These are phyloP conservation scores for Podaxis mareebaensis DNA, from an alignment of 768 basidiomycete genomes.

Conservation along the genomic window DNA sequence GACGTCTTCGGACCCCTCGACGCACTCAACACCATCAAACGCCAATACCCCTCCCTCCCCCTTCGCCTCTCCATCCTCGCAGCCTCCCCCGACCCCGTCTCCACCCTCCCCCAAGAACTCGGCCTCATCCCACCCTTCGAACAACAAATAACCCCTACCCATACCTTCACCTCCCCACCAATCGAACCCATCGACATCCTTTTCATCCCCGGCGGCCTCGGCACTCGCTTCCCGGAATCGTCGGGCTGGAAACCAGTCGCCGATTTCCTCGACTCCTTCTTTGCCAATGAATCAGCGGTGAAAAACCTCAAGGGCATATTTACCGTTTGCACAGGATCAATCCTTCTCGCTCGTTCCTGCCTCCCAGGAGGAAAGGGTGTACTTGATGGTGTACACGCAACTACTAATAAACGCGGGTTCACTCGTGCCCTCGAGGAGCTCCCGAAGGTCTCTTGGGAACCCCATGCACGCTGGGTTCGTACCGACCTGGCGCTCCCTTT, in stretches of 20 bases:
- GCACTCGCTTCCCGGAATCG: slow-evolving; percentile 25
- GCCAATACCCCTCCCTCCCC: slow-evolving; percentile 22
- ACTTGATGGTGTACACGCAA: slow-evolving; percentile 42
- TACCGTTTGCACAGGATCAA: slow-evolving; percentile 46
- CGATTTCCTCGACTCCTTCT: slow-evolving; percentile 29
- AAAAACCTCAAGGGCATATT: slow-evolving; percentile 23
- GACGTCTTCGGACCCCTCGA: slow-evolving; percentile 38
- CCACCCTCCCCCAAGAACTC: slow-evolving; percentile 24
- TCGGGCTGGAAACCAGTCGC: slow-evolving; percentile 31
- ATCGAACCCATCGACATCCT: slow-evolving; percentile 33
- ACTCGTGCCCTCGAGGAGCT: slow-evolving; percentile 23
- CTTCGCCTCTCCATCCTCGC: slow-evolving; percentile 32
- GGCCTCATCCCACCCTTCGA: slow-evolving; percentile 25
- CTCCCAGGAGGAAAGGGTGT: slow-evolving; percentile 22
- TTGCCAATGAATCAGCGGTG: neutral
- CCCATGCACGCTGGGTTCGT: slow-evolving; percentile 45
- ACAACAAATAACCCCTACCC: slow-evolving; percentile 39
- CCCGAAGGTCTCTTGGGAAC: slow-evolving; percentile 41
- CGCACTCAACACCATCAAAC: slow-evolving; percentile 31
- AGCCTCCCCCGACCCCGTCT: slow-evolving; percentile 32
- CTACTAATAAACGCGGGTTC: slow-evolving; percentile 44
- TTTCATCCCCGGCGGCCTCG: slow-evolving; percentile 30
- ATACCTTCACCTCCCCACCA: slow-evolving; percentile 27
- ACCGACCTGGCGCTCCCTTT: slow-evolving; percentile 8
- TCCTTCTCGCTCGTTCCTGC: slow-evolving; percentile 34